Base-by-base conservation (phyloP, 441 rosid species). In the Brassica balearica region DNA sequence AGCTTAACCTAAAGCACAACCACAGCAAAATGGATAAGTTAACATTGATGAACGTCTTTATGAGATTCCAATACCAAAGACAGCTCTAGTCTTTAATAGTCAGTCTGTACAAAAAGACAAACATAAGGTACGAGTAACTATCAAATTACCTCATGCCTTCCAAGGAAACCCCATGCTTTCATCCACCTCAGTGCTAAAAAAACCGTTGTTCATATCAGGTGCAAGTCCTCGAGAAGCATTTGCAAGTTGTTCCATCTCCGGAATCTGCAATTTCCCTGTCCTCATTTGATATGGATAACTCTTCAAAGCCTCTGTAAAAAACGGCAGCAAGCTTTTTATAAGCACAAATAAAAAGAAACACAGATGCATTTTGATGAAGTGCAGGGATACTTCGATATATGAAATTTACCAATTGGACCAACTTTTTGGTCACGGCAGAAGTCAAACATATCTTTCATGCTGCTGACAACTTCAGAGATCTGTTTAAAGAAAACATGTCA, bases 401-500 rank as follows among this genome's bases (percentile, higher is more conserved):
- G 59, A 51, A 6, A 25, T 38, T 10, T 55, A 96, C 99, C 99
- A 19, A 94, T 86, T 1, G 99, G 97, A 79, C 98, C 99, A 76
- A 73, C 88, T 86, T 92, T 90, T 68, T 84, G 83, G 76, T 96
- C 96, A 65, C 81, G 87, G 73, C 96, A 96, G 86, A 94, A 89
- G 84, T 87, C 92, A 70, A 96, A 86, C 81, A 96, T 85, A 86
- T 96, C 99, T 89, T 92, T 94, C 99, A 96, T 96, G 92, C 98
- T 91, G 82, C 84, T 90, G 80, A 96, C 98, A 83, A 94, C 99
- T 91, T 96, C 99, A 23, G 99, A 91, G 51, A 96, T 96, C 98
- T 94, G 84, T 69, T n/a, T 14, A 4, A 20, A n/a, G 2, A 25
- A 7, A 68, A 29, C 7, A 43, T 10, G 32, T 20, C 23, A 74